Percentiles rank a stretch among this genome's conserved stretches.
Conservation (phyloP, 1,139 yeast species). For the Kodamaea derodonti region DNA sequence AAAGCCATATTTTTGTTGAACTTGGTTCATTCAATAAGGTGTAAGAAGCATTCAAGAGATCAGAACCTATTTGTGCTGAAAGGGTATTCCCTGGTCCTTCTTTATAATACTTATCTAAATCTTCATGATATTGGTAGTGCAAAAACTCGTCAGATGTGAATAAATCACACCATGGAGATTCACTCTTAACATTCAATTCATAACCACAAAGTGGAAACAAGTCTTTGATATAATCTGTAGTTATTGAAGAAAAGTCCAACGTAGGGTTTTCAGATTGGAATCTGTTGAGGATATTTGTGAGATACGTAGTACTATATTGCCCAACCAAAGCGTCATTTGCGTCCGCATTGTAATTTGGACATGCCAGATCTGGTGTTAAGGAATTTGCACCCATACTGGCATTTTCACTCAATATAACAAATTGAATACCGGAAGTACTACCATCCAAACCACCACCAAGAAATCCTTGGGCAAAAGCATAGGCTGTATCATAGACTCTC, state of each 20-base stretch:
- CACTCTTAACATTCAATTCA: slow-evolving; percentile 46
- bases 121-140: slow-evolving; percentile 44
- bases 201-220: slow-evolving; percentile 46
- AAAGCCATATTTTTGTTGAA: slow-evolving; percentile 36
- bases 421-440: slow-evolving; percentile 1
- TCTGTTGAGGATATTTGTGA: slow-evolving; percentile 35
- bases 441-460: slow-evolving; percentile 6
- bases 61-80: slow-evolving; percentile 25
- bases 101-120: slow-evolving; percentile 34
- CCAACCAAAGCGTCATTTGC: slow-evolving; percentile 9
- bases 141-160: slow-evolving; percentile 49
- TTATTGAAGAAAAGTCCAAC: slow-evolving; percentile 20
- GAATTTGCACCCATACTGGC: slow-evolving; percentile 24
- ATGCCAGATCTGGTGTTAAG: slow-evolving; percentile 27
- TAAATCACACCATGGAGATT: slow-evolving; percentile 42
- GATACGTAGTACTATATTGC: slow-evolving; percentile 22
- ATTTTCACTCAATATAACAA: slow-evolving; percentile 15
- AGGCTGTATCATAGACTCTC: slow-evolving; percentile 27
- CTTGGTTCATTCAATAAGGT: slow-evolving; percentile 23
- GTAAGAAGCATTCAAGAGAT: slow-evolving; percentile 29
- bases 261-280: slow-evolving; percentile 40
- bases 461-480: slow-evolving; percentile 27
- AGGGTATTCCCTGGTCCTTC: slow-evolving; percentile 20
- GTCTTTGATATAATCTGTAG: slow-evolving; percentile 29
- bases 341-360: slow-evolving; percentile 15